Evolutionary conservation across 2,329 filamentous ascomycete genomes (phyloP).

Genomic region (Colletotrichum karsti): DNA sequence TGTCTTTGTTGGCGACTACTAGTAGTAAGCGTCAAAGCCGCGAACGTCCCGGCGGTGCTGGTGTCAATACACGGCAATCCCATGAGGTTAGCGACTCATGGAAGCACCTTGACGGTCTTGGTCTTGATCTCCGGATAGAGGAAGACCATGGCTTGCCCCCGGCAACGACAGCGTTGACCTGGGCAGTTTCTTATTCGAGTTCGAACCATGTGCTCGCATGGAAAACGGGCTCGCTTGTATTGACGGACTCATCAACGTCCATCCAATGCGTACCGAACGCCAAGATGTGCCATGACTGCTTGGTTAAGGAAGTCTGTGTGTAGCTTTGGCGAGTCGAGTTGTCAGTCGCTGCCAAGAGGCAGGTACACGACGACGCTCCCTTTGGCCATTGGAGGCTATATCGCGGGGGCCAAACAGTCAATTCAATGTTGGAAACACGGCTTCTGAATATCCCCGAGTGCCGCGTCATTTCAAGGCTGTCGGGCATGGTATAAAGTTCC

Average conservation of each 20-base stretch:
- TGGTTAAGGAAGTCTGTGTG: background rate
- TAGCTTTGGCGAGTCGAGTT: background rate
- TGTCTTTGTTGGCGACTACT: slow-evolving; percentile 2
- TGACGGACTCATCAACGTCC: too few species aligned
- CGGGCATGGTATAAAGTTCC: background rate
- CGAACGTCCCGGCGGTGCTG: background rate
- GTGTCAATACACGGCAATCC: background rate
- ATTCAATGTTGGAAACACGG: slow-evolving; percentile 4
- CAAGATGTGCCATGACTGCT: background rate
- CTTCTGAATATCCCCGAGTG: background rate
- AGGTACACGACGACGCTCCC: background rate
- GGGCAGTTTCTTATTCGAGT: background rate
- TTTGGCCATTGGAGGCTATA: background rate
- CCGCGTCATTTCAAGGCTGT: slow-evolving; percentile 16
- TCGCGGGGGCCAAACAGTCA: background rate
- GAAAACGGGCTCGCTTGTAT: too few species aligned
- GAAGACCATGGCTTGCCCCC: too few species aligned
- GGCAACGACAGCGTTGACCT: background rate
- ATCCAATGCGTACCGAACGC: background rate
- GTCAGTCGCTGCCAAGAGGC: slow-evolving; percentile 1
- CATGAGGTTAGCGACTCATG: slow-evolving; percentile 2
- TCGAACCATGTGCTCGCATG: too few species aligned
- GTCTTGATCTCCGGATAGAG: background rate
- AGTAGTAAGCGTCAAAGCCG: background rate
- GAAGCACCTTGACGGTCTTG: background rate